These are phyloP conservation scores for Colletotrichum kahawae DNA, from an alignment of 2,329 filamentous ascomycete genomes.

Conservation along the genomic window DNA sequence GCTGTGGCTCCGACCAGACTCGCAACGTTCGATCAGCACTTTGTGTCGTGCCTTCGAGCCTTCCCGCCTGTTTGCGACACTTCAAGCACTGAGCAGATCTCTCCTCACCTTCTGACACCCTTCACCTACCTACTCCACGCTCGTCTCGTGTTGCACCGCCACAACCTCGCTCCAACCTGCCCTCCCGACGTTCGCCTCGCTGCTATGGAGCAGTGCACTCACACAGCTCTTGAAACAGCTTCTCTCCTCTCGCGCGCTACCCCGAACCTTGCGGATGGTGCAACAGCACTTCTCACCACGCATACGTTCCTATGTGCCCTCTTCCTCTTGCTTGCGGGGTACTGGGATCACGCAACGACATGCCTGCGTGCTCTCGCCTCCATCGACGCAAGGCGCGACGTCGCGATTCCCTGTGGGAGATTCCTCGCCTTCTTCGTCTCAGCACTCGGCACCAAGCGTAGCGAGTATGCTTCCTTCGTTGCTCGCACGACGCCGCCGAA, in stretches of 20 bases:
- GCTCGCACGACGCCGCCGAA: constrained; percentile 37
- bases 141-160: constrained; percentile 84
- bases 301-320: constrained; percentile 90
- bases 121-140: constrained; percentile 81
- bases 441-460: constrained; percentile 61
- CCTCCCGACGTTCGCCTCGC: constrained; percentile 67
- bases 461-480: constrained; percentile 46
- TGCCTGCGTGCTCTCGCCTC: constrained; percentile 75
- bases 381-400: constrained; percentile 73
- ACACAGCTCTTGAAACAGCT: constrained; percentile 79
- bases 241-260: constrained; percentile 72
- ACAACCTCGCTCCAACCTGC: constrained; percentile 81
- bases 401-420: constrained; percentile 80
- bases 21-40: constrained; percentile 81
- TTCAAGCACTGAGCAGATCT: constrained; percentile 68
- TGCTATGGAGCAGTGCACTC: constrained; percentile 79
- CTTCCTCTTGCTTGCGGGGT: constrained; percentile 76
- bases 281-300: constrained; percentile 76
- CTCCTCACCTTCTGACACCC: constrained; percentile 76
- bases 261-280: constrained; percentile 65
- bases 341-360: constrained; percentile 73
- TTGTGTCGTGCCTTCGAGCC: constrained; percentile 73
- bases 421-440: constrained; percentile 83
- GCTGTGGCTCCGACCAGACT: constrained; percentile 71
- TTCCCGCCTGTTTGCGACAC: constrained; percentile 80